Conservation (phyloP, 352 stramenopile species). For the Elongisporangium senticosum region DNA sequence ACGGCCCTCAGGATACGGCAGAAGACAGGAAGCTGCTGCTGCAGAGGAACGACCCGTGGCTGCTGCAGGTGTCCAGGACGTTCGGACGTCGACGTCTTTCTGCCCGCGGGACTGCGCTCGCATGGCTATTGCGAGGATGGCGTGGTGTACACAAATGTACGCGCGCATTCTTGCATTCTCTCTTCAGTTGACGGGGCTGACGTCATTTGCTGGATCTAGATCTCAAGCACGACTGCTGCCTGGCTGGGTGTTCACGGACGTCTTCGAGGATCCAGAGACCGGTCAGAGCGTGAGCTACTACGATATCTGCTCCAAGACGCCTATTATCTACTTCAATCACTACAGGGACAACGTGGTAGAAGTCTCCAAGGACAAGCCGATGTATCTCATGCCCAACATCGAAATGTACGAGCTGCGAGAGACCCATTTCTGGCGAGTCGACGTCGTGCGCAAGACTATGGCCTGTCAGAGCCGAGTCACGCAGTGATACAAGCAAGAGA, state of each 20-base stretch:
- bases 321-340: conserved; percentile 56
- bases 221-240: conserved; percentile 39
- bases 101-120: conserved; percentile 32
- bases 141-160: conserved; percentile 59
- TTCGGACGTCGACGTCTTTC: conserved; percentile 59
- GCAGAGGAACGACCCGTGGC: conserved; percentile 19
- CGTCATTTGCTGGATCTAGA: conserved; percentile 12
- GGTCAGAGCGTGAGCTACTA: conserved; percentile 33
- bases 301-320: conserved; percentile 45
- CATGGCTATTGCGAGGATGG: conserved; percentile 71
- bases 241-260: conserved; percentile 31
- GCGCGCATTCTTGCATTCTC: conserved; percentile 1
- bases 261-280: conserved; percentile 23
- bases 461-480: conserved; percentile 32
- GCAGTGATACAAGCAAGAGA: conserved; percentile 46
- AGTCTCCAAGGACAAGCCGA: conserved; percentile 15
- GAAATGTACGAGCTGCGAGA: conserved; percentile 50
- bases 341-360: conserved; percentile 27
- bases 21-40: conserved; percentile 14
- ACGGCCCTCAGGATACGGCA: conserved; percentile 8
- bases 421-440: conserved; percentile 31
- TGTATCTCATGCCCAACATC: conserved; percentile 50
- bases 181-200: not conserved
- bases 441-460: conserved; percentile 48
- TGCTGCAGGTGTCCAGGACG: conserved; percentile 37